Conservation (phyloP, 2,329 filamentous ascomycete species). For the Blastomyces parvus region DNA sequence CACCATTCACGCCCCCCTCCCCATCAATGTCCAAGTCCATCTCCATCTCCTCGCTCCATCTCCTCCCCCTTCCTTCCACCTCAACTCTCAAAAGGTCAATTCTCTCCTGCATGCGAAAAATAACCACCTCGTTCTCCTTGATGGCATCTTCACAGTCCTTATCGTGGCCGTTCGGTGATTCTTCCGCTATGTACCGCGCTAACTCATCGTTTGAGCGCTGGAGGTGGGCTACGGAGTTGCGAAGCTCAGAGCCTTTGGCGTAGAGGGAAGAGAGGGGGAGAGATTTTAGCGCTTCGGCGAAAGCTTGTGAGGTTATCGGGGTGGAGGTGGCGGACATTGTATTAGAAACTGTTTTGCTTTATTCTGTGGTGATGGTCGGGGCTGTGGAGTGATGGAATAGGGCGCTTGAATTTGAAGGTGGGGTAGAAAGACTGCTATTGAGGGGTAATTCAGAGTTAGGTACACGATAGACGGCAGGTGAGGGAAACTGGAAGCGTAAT, state of each 20-base stretch:
- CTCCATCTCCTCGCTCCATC: conserved; percentile 34
- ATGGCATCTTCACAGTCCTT: conserved; percentile 48
- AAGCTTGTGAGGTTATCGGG: conserved; percentile 44
- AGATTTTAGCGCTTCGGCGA: conserved; percentile 47
- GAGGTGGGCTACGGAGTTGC: conserved; percentile 52
- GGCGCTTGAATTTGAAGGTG: neutral
- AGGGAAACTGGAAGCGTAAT: neutral
- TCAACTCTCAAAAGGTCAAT: conserved; percentile 41
- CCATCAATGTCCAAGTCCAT: neutral
- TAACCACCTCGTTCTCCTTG: conserved; percentile 49
- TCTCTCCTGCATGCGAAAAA: conserved; percentile 47
- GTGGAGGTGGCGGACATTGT: conserved; percentile 41
- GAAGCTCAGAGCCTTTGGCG: conserved; percentile 51
- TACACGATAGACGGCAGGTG: neutral
- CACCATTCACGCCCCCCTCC: neutral
- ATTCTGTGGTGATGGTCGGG: neutral
- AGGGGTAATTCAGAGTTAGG: neutral
- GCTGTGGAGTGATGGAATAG: neutral
- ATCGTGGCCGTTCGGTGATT: conserved; percentile 35
- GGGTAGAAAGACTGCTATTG: neutral
- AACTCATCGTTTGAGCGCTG: conserved; percentile 49
- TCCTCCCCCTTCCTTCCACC: conserved; percentile 47
- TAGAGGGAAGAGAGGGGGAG: conserved; percentile 51
- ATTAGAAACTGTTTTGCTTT: conserved; percentile 1
- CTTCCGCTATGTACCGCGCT: conserved; percentile 37